Conservation (phyloP, 495 filamentous ascomycete genomes). For the Trichoderma erinaceum region DNA sequence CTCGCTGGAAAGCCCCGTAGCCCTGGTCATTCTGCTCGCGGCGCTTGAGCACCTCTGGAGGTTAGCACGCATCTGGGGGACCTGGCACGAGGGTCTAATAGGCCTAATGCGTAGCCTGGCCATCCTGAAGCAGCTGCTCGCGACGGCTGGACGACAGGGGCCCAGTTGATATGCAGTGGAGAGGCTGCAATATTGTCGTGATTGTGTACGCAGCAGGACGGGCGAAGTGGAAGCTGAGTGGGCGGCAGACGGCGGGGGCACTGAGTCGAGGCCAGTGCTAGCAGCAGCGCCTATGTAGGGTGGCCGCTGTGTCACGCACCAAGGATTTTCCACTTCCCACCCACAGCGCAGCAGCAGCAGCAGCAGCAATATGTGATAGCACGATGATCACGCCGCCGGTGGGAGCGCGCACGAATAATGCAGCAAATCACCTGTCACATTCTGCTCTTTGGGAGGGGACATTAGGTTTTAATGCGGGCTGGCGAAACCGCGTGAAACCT, state of each 20-base stretch:
- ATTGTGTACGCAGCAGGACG: background rate
- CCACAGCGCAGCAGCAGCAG: background rate
- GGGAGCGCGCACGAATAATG: background rate
- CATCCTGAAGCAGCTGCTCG: background rate
- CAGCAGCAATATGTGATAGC: background rate
- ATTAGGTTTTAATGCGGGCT: too few species aligned
- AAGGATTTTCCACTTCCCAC: background rate
- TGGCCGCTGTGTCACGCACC: background rate
- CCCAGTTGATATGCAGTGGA: background rate
- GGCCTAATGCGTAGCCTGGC: background rate
- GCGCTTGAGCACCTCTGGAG: background rate
- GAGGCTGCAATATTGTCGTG: constrained; percentile 5
- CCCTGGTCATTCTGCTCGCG: background rate
- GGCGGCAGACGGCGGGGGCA: background rate
- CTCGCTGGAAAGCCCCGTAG: background rate
- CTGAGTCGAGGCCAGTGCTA: background rate
- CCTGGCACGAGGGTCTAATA: background rate
- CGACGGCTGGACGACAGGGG: background rate
- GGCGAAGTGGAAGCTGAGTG: background rate
- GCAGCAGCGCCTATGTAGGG: constrained; percentile 7
- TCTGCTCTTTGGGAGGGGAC: background rate
- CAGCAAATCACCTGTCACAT: background rate
- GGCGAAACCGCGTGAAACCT: too few species aligned
- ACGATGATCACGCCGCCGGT: background rate
- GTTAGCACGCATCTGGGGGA: constrained; percentile 1